Conservation (phyloP, 2,329 filamentous ascomycete genomes). For the Macrophomina pseudophaseolina region DNA sequence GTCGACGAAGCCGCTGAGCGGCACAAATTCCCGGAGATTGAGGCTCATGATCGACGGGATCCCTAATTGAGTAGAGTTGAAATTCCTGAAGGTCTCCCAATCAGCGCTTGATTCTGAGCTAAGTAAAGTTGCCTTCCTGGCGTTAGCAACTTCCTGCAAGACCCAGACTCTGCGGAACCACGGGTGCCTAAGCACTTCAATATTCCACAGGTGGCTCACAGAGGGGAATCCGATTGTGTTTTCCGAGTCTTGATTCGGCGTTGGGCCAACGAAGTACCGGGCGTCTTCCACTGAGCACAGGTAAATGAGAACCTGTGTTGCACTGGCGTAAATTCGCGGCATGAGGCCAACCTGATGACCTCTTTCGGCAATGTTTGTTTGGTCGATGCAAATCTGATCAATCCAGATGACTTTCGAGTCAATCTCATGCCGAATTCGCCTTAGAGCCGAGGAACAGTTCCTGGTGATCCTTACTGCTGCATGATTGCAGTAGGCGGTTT, state of each 20-base stretch:
- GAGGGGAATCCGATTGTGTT: no score
- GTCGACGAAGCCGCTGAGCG: no score
- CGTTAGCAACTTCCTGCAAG: background rate
- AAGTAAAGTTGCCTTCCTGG: background rate
- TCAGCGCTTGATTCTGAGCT: accelerated
- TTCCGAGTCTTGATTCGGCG: no score
- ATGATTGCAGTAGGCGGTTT: background rate
- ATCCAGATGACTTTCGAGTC: no score
- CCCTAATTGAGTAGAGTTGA: no score
- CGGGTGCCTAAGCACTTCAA: background rate
- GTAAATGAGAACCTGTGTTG: background rate
- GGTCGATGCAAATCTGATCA: background rate
- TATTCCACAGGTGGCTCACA: no score
- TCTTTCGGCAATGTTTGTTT: background rate
- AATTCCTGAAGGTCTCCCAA: background rate
- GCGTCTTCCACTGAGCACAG: background rate
- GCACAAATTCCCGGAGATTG: no score
- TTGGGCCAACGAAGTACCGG: no score
- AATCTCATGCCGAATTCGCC: background rate
- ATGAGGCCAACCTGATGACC: background rate
- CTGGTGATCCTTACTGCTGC: background rate
- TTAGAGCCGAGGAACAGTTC: background rate
- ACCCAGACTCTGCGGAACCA: background rate
- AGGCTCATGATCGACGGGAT: no score
- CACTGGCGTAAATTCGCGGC: background rate